Conservation (phyloP, 2,329 filamentous ascomycete species). For the Fusarium sp. region DNA sequence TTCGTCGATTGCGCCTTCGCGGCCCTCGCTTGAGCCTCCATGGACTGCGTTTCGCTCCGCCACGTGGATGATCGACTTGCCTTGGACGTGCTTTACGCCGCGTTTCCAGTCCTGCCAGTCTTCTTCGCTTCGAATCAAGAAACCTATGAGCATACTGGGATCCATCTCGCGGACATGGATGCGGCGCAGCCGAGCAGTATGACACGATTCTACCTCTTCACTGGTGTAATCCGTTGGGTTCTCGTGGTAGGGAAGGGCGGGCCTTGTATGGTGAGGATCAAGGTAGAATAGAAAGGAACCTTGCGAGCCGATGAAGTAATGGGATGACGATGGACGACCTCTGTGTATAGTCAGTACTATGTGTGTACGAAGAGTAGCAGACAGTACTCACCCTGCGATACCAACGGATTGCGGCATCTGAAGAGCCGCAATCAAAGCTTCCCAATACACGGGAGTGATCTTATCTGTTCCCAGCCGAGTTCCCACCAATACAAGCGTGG, state of each 20-base stretch:
- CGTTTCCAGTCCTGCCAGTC: conserved; percentile 89
- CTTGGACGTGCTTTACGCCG: conserved; percentile 78
- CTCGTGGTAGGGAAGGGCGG: conserved; percentile 73
- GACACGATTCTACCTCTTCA: conserved; percentile 84
- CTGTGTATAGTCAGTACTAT: conserved; percentile 58
- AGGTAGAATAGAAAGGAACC: conserved; percentile 91
- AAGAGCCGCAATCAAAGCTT: conserved; percentile 85
- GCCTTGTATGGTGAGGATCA: conserved; percentile 89
- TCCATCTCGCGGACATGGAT: conserved; percentile 94
- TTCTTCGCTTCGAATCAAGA: conserved; percentile 82
- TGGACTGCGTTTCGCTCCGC: conserved; percentile 74
- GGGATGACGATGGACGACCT: conserved; percentile 89
- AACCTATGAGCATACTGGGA: conserved; percentile 96
- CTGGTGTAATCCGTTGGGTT: conserved; percentile 69
- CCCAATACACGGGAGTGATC: conserved; percentile 94
- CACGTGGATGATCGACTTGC: conserved; percentile 88
- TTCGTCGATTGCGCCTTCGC: conserved; percentile 84
- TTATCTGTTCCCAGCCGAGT: conserved; percentile 93
- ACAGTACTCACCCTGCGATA: conserved; percentile 81
- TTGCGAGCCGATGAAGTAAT: conserved; percentile 70
- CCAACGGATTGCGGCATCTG: conserved; percentile 94
- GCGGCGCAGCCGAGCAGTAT: conserved; percentile 85
- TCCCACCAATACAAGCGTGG: conserved; percentile 89
- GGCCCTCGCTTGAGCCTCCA: conserved; percentile 65
- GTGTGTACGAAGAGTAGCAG: not conserved